Percentiles rank a stretch among this genome's conserved stretches.
Conservation (phyloP, 2,329 filamentous ascomycete genomes). For the Pseudogymnoascus sp. region DNA sequence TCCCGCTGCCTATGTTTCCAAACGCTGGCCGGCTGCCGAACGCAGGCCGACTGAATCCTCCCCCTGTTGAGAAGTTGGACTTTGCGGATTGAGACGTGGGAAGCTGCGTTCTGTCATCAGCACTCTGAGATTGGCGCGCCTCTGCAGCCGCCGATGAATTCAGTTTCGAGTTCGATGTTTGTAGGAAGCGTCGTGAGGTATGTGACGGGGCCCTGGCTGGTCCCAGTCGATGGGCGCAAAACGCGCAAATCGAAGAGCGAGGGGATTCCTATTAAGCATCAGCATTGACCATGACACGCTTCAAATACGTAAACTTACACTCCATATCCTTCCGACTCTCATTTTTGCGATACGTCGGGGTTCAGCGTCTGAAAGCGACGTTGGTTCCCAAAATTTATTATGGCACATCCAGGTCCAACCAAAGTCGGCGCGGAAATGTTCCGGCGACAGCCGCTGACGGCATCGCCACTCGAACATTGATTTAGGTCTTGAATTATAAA, state of each 20-base stretch:
- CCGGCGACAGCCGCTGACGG: background rate
- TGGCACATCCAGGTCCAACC: background rate
- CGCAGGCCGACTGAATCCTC: slow-evolving; percentile 15
- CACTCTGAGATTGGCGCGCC: background rate
- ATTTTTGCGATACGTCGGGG: slow-evolving; percentile 18
- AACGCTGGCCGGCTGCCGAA: slow-evolving; percentile 11
- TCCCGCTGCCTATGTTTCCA: background rate
- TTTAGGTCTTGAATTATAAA: background rate
- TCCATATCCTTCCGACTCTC: slow-evolving; percentile 25
- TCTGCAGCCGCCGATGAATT: background rate
- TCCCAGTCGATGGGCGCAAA: slow-evolving; percentile 28
- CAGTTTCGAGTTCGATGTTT: slow-evolving; percentile 20
- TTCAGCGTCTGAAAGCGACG: background rate
- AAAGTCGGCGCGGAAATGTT: slow-evolving; percentile 8
- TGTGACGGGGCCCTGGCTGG: slow-evolving; percentile 24
- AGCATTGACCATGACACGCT: background rate
- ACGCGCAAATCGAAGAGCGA: slow-evolving; percentile 26
- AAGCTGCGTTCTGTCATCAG: background rate
- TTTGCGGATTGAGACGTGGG: background rate
- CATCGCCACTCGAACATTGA: background rate
- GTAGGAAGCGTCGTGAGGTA: slow-evolving; percentile 26
- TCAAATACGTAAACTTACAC: slow-evolving; percentile 17
- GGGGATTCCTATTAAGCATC: slow-evolving; percentile 20
- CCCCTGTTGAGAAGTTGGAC: background rate
- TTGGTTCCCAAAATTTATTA: slow-evolving; percentile 14